Conservation (phyloP, 192 early-diverging fungal species). For the Linnemannia elongata region DNA sequence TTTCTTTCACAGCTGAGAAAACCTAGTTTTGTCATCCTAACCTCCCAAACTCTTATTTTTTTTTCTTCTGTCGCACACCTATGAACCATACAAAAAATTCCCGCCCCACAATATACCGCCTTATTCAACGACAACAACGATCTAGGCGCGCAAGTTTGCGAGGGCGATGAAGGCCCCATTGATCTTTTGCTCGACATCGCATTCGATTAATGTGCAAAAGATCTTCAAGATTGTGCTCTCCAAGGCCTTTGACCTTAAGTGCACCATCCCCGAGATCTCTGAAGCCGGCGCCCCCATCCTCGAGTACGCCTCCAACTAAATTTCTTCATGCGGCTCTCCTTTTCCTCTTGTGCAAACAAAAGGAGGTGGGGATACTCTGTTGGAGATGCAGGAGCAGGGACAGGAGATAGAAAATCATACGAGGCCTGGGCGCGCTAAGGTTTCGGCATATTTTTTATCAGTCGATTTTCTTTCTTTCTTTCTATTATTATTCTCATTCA, state of each 20-base stretch:
- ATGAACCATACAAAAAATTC: background rate
- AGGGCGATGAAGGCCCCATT: slow-evolving; percentile 95
- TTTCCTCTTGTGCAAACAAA: background rate
- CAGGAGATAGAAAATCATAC: background rate
- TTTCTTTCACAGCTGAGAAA: too few relatives aligned
- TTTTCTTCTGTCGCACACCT: background rate
- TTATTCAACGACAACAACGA: background rate
- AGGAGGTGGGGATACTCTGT: background rate
- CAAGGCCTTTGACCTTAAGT: slow-evolving; percentile 94
- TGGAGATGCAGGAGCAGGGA: background rate
- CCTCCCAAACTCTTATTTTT: background rate
- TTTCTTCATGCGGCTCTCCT: too few relatives aligned
- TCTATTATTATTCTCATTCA: background rate
- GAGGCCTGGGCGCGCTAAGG: background rate
- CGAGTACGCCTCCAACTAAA: slow-evolving; percentile 71
- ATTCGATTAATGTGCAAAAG: slow-evolving; percentile 96
- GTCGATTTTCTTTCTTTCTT: background rate
- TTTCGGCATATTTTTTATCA: too few relatives aligned
- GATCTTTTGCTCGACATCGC: slow-evolving; percentile 94
- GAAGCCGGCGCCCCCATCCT: slow-evolving; percentile 93
- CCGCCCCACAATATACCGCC: background rate
- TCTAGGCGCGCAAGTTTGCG: slow-evolving; percentile 85
- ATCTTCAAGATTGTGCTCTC: slow-evolving; percentile 97
- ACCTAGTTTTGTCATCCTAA: background rate
- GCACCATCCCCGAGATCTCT: slow-evolving; percentile 93